These are phyloP conservation scores for Yamadazyma dendronema DNA, from an alignment of 1,139 yeast genomes.

Conservation along the genomic window DNA sequence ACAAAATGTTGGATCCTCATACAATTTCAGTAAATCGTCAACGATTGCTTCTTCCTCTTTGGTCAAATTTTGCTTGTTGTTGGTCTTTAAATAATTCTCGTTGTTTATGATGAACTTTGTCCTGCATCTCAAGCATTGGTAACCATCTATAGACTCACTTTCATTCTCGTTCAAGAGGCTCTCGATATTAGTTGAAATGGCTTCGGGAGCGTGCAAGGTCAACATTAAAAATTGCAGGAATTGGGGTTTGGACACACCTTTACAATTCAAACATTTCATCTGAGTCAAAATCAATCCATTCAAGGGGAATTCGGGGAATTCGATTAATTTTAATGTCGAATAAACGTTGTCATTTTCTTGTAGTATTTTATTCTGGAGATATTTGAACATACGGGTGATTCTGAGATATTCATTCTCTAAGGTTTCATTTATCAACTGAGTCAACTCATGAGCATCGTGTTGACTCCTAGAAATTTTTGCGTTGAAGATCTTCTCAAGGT, in stretches of 20 bases:
- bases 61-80: constrained; percentile 9
- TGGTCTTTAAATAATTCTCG: constrained; percentile 19
- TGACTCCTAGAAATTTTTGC: constrained; percentile 78
- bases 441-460: constrained; percentile 92
- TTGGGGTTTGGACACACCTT: constrained; percentile 57
- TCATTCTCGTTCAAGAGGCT: constrained; percentile 58
- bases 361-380: constrained; percentile 14
- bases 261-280: constrained; percentile 68
- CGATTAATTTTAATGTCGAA: constrained; percentile 26
- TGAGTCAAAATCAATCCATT: constrained; percentile 64
- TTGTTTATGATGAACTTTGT: constrained; percentile 45
- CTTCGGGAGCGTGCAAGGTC: constrained; percentile 74
- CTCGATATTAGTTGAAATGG: constrained; percentile 44
- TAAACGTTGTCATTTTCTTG: constrained; percentile 1
- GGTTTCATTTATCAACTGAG: constrained; percentile 77
- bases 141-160: constrained; percentile 73
- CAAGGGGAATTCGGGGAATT: constrained; percentile 69
- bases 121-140: constrained; percentile 74
- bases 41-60: constrained; percentile 20
- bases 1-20: constrained; percentile 32
- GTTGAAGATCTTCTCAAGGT: constrained; percentile 72
- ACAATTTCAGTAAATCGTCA: constrained; percentile 27
- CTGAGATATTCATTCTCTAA: constrained; percentile 63
- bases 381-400: constrained; percentile 34
- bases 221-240: constrained; percentile 67